These are phyloP conservation scores for Adenanthera pavonina DNA, from an alignment of 306 rosid species.

Conservation along the genomic window DNA sequence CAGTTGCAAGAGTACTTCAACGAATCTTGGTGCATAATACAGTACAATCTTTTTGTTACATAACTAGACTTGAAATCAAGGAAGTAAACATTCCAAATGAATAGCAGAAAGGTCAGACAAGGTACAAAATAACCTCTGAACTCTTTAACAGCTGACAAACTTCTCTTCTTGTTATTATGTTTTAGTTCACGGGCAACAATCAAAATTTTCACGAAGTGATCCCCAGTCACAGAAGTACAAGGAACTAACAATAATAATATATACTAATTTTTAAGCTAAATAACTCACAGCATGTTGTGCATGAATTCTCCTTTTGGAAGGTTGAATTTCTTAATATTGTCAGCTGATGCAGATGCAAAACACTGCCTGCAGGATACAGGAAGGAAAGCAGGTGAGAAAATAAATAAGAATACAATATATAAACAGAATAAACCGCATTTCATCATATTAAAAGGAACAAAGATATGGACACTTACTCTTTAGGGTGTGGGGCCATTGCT, in stretches of 20 bases:
- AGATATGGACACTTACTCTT: constrained; percentile 66
- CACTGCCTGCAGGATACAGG: constrained; percentile 60
- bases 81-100: background rate
- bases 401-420: constrained; percentile 14
- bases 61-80: background rate
- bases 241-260: background rate
- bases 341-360: constrained; percentile 99
- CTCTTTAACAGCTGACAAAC: constrained; percentile 5
- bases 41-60: background rate
- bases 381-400: constrained; percentile 28
- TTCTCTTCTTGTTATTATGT: background rate
- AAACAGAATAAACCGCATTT: constrained; percentile 28
- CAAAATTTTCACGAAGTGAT: constrained; percentile 8
- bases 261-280: background rate
- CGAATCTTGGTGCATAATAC: background rate
- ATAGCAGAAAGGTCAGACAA: background rate
- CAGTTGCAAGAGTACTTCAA: background rate
- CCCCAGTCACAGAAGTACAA: constrained; percentile 21
- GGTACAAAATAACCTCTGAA: background rate
- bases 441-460: constrained; percentile 29
- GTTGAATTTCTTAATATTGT: constrained; percentile 91
- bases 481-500: constrained; percentile 96
- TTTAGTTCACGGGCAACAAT: constrained; percentile 22
- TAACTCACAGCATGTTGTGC: constrained; percentile 99
- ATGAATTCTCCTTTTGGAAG: constrained; percentile 92